Evolutionary conservation across 805 yeast genomes (phyloP), one percentile per base, ranked within the genome.

Genomic region (Ogataea sp.): DNA sequence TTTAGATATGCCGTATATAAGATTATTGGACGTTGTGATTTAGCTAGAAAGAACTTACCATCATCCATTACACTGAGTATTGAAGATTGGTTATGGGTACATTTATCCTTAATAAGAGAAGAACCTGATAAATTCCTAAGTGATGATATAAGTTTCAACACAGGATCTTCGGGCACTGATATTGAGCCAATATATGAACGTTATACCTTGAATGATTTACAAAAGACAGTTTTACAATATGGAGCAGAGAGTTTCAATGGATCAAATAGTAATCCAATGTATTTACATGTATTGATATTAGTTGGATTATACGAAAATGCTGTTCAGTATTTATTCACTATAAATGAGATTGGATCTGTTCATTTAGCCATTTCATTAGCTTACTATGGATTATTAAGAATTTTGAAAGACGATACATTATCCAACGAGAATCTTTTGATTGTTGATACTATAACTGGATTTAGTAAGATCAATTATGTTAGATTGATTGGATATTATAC

Each of bases 81-180:
- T 36, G 97, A 90, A 59, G 97, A 90, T 62, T 90, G 97, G 97
- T 59, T 90, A 37, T 90, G 98, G 98, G 76, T 84, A 55, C 97
- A 93, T 60, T 70, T 93, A 41, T 71, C 78, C 60, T 68, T 90
- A 23, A 76, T 84, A 14, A 75, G 79, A 40, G 90, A 85, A 51
- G 72, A 66, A 34, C n/a, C 15, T 6, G 21, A 55, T 43, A 13
- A 30, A n/a, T 8, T 23, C 26, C 14, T 49, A 29, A 62, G 60
- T 14, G 45, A 43, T 5, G 46, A 42, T n/a, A 47, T 42, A 24
- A 8, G 14, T 9, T 15, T 3, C 24, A 13, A 14, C 4, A 20
- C n/a, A 7, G 6, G 3, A 5, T 20, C 17, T 21, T 8, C 6
- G 4, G n/a, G 39, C 13, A 37, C 41, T 15, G 68, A 61, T 15